phyloP scores from a whole-genome alignment of 2,329 filamentous ascomycete genomes.

The Cercospora nicotianae region DNA sequence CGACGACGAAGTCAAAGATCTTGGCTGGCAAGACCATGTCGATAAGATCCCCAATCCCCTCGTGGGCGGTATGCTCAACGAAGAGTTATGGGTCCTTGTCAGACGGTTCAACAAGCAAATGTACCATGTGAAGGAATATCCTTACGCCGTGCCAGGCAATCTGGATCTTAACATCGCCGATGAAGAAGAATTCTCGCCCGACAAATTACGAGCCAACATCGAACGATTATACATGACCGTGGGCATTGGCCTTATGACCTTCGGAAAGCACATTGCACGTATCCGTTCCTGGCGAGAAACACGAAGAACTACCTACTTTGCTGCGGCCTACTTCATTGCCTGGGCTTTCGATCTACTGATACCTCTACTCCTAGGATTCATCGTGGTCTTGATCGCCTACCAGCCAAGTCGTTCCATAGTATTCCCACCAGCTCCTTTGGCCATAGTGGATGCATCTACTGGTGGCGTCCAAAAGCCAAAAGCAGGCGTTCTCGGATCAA shows the following conservation, averaged over 20 bases:
- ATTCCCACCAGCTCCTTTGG: constrained; percentile 76
- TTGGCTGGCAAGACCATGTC: constrained; percentile 68
- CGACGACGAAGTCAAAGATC: constrained; percentile 58
- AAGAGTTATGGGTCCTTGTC: constrained; percentile 71
- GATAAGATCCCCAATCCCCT: constrained; percentile 59
- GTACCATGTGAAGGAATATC: constrained; percentile 69
- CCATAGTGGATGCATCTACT: constrained; percentile 67
- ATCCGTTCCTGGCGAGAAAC: constrained; percentile 78
- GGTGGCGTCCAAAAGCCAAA: constrained; percentile 76
- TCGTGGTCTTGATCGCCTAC: constrained; percentile 66
- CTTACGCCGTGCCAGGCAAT: constrained; percentile 60
- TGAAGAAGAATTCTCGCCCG: constrained; percentile 80
- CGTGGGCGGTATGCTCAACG: constrained; percentile 68
- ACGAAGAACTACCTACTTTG: constrained; percentile 67
- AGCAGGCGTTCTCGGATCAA: constrained; percentile 71
- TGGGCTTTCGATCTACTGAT: constrained; percentile 73
- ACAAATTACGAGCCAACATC: constrained; percentile 74
- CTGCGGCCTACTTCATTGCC: constrained; percentile 60
- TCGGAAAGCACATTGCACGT: constrained; percentile 72
- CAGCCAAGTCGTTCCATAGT: constrained; percentile 62
- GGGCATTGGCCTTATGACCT: constrained; percentile 63
- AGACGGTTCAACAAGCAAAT: constrained; percentile 76
- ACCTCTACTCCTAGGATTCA: constrained; percentile 58
- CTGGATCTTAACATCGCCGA: constrained; percentile 79
- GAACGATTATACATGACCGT: constrained; percentile 83